Evolutionary conservation across 1,139 yeast species (phyloP), one percentile per base, ranked within the genome.

Genomic region (Blastobotrys petasosporus): DNA sequence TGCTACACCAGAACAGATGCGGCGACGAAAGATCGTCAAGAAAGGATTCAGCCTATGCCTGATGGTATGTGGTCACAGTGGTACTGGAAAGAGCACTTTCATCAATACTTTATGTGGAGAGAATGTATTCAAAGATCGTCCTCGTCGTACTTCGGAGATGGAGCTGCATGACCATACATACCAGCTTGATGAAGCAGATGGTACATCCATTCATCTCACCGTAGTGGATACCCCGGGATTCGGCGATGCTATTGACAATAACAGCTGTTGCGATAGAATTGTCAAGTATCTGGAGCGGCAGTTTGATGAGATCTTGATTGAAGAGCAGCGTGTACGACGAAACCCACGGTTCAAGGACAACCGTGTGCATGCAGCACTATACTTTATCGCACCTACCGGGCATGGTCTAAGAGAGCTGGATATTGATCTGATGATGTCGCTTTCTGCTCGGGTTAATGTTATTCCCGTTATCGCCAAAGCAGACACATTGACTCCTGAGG

Each of bases 61-160:
- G 44, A 76, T 88, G 82, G 77, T 86, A 10, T 80, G 82, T 30
- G 97, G 97, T 4, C 71, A 75, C 9, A 70, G 81, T 10, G 95
- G 95, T 2, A 72, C 82, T 0, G 97, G 97, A 3, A 86, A 88
- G 62, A 76, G 94, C 2, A 80, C 94, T 0, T 86, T 88, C 58
- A 73, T 87, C 51, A 86, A 87, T 66, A 79, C 94, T 42, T 68
- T 90, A 45, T 90, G 97, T 69, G 96, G 95, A 39, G 94, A 88
- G 39, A 67, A 65, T 17, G 51, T 51, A 23, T 15, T 46, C 49
- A n/a, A 45, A 31, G 45, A 41, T 11, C 45, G 45, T 9, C 41
- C 43, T 30, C 46, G 43, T 8, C 35, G 53, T 3, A 54, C 60
- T 11, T 25, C 42, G 2, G 57, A 56, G 9, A 51, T 59, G 54